phyloP scores from a whole-genome alignment of 2,329 filamentous ascomycete genomes.

The Alternaria ethzedia region DNA sequence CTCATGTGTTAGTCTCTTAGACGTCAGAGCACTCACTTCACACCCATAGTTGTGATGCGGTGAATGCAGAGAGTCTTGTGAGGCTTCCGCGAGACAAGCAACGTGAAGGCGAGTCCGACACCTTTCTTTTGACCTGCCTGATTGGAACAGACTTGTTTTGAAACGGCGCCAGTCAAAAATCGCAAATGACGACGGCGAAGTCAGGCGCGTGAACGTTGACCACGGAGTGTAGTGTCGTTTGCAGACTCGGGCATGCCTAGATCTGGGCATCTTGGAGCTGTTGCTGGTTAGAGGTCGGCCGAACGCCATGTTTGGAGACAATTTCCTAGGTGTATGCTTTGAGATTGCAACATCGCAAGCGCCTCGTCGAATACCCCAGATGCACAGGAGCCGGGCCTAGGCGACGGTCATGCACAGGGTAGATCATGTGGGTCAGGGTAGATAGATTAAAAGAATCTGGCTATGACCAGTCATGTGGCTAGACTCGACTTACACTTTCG shows the following conservation, averaged over 20 bases:
- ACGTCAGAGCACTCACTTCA: constrained; percentile 17
- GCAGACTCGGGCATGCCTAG: constrained; percentile 7
- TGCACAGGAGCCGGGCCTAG: constrained; percentile 8
- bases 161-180: not conserved
- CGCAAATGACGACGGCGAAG: not conserved
- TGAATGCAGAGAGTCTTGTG: constrained; percentile 26
- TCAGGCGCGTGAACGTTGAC: constrained; percentile 2
- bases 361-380: constrained; percentile 16
- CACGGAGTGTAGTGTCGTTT: not conserved
- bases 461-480: constrained; percentile 29
- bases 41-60: not conserved
- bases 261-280: constrained; percentile 1
- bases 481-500: constrained; percentile 16
- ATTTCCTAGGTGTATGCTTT: constrained; percentile 24
- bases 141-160: constrained; percentile 9
- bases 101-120: constrained; percentile 1
- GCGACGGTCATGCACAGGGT: constrained; percentile 21
- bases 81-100: constrained; percentile 25
- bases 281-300: constrained; percentile 18
- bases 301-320: constrained; percentile 20
- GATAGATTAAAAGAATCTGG: constrained; percentile 28
- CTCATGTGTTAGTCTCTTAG: constrained; percentile 19
- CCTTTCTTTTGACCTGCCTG: constrained; percentile 17
- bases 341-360: constrained; percentile 22
- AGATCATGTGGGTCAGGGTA: constrained; percentile 27